A percentile compares a stretch with the other conserved stretches of the same genome.
Evolutionary conservation across 2,329 filamentous ascomycete genomes (phyloP).

Genomic region (Penicillium nordicum): DNA sequence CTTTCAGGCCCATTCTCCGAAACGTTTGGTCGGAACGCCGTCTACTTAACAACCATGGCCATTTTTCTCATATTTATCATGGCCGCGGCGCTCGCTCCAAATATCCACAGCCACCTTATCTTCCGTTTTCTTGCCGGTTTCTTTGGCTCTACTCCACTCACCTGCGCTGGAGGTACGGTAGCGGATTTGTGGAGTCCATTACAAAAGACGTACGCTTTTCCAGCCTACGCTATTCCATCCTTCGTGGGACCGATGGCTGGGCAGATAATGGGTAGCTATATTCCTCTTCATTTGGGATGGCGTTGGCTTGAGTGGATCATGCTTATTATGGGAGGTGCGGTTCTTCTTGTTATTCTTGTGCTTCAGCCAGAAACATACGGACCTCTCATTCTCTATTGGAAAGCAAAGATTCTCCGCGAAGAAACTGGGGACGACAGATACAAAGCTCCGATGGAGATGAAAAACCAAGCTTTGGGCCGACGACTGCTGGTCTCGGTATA

Average conservation of each 20-base stretch:
- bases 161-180: slow-evolving; percentile 45
- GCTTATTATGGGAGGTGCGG: slow-evolving; percentile 36
- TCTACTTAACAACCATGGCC: slow-evolving; percentile 47
- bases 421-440: slow-evolving; percentile 47
- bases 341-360: slow-evolving; percentile 38
- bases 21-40: slow-evolving; percentile 48
- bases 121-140: slow-evolving; percentile 52
- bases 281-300: slow-evolving; percentile 17
- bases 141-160: slow-evolving; percentile 46
- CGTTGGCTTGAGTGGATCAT: slow-evolving; percentile 50
- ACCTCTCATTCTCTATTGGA: slow-evolving; percentile 44
- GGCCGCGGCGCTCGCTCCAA: slow-evolving; percentile 47
- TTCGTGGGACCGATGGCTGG: slow-evolving; percentile 32
- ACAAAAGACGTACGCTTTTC: slow-evolving; percentile 50
- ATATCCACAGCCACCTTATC: slow-evolving; percentile 47
- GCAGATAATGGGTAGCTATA: slow-evolving; percentile 20
- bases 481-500: slow-evolving; percentile 32
- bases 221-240: slow-evolving; percentile 48
- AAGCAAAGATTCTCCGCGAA: slow-evolving; percentile 38
- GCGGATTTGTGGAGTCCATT: slow-evolving; percentile 47
- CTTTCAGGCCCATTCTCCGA: slow-evolving; percentile 51
- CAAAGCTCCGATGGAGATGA: slow-evolving; percentile 40
- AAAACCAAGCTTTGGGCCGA: slow-evolving; percentile 40
- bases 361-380: slow-evolving; percentile 52
- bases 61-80: slow-evolving; percentile 51